These are phyloP conservation scores for Thozetella sp. DNA, from an alignment of 495 filamentous ascomycete species.

Conservation along the genomic window DNA sequence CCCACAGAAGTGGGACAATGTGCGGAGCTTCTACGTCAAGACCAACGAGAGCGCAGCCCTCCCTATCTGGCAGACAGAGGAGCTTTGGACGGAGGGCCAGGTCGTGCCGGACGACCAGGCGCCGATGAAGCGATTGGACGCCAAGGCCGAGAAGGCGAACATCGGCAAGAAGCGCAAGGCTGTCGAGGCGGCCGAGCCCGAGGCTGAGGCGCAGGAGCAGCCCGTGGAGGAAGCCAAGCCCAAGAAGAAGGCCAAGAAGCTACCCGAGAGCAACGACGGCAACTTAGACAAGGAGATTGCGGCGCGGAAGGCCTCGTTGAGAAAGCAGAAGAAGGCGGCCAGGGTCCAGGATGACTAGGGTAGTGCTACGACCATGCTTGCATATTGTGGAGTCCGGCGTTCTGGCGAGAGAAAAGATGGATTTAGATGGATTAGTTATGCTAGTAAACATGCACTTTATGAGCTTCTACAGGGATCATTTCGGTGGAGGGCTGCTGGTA, in stretches of 20 bases:
- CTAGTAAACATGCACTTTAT: no score
- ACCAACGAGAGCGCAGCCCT: conserved; percentile 81
- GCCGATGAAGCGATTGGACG: conserved; percentile 36
- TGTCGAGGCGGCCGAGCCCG: conserved; percentile 34
- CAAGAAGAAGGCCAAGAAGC: conserved; percentile 56
- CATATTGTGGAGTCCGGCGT: background rate
- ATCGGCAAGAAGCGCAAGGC: conserved; percentile 69
- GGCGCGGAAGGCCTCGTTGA: conserved; percentile 58
- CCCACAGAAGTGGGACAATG: conserved; percentile 80
- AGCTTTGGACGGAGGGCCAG: conserved; percentile 85
- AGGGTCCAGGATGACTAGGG: conserved; percentile 26
- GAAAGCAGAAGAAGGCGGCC: conserved; percentile 63
- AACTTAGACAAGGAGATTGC: conserved; percentile 62
- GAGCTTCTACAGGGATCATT: no score
- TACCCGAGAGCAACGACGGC: conserved; percentile 49
- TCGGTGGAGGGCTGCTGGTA: no score
- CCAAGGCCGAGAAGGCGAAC: conserved; percentile 54
- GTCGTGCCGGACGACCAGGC: conserved; percentile 65
- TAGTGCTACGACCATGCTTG: background rate
- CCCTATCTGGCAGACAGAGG: conserved; percentile 88
- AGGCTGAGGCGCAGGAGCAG: conserved; percentile 44
- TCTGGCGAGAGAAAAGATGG: background rate
- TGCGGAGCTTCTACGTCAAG: conserved; percentile 86
- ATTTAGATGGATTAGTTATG: no score
- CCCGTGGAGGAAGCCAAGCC: conserved; percentile 37